Evolutionary conservation across 352 stramenopile genomes (phyloP), one percentile per base, ranked within the genome.

Genomic region (Globisporangium sylvaticum): DNA sequence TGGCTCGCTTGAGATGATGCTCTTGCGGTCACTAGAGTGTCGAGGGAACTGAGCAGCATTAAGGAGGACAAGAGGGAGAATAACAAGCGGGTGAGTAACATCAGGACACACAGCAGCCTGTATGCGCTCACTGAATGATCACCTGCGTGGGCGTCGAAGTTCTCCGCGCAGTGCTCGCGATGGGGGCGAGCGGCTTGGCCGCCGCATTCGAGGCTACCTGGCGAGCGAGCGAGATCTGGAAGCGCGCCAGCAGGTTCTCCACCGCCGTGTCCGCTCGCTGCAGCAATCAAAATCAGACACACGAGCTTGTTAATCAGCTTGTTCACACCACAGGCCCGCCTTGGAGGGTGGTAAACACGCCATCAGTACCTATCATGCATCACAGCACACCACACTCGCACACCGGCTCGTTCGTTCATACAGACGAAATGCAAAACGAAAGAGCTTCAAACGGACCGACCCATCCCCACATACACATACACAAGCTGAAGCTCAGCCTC

Each of bases 221-320:
- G 46, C 73, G 78, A 18, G 80, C 78, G 34, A 84, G 57, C 8
- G 67, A 66, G 55, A 92, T 64, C 29, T 83, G 76, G 62, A 90
- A 83, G 29, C 76, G 72, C 72, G 84, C 83, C 46, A 93, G 64
- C 31, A 93, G 61, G 48, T 86, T 88, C 58, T 89, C 81, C 24
- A 90, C 81, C 2, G 76, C 81, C n/a, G 61, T 77, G 48, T 89
- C 78, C 58, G 78, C 75, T 57, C 86, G 79, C 84, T 76, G 24
- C 34, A 34, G 22, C 12, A 57, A 34, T 24, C n/a, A 4, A n/a
- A 20, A 32, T 20, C n/a, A 27, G 6, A 34, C 29, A 3, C 29
- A 56, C 42, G 42, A 24, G 18, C n/a, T 22, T 50, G 18, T 50
- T 50, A 50, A n/a, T 50, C 18, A n/a, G 20, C 6, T 50, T 50